Conservation (phyloP, 768 basidiomycete genomes). For the Hysterangium stoloniferum region DNA sequence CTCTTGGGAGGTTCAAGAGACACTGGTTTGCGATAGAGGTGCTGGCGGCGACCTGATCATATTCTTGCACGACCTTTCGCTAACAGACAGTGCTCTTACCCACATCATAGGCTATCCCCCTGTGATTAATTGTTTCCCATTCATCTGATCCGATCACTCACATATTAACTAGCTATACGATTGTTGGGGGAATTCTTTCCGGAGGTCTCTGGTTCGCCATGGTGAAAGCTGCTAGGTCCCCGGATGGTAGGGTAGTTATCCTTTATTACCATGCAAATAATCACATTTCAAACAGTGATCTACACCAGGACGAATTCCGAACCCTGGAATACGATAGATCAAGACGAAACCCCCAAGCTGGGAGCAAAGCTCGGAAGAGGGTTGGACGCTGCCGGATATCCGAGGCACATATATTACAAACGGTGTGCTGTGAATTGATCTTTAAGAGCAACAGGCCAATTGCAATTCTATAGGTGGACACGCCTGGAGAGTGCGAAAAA, state of each 20-base stretch:
- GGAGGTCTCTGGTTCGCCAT: conserved; percentile 61
- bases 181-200: conserved; percentile 37
- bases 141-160: not conserved
- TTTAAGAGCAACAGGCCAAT: no score
- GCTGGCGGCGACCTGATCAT: conserved; percentile 17
- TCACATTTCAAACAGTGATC: conserved; percentile 30
- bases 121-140: conserved; percentile 26
- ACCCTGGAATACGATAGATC: conserved; percentile 78
- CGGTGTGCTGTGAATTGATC: not conserved
- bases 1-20: not conserved
- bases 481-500: not conserved
- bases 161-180: conserved; percentile 30
- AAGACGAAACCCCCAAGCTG: conserved; percentile 67
- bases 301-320: conserved; percentile 70
- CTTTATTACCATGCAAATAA: not conserved
- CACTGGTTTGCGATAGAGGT: conserved; percentile 73
- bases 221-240: conserved; percentile 47
- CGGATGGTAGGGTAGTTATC: conserved; percentile 25
- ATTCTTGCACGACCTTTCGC: conserved; percentile 9
- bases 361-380: not conserved
- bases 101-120: conserved; percentile 37
- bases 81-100: not conserved
- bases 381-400: not conserved
- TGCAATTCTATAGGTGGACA: not conserved
- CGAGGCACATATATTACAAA: not conserved